Conservation (phyloP, 129 eudicot species). For the Escallonia herrerae region DNA sequence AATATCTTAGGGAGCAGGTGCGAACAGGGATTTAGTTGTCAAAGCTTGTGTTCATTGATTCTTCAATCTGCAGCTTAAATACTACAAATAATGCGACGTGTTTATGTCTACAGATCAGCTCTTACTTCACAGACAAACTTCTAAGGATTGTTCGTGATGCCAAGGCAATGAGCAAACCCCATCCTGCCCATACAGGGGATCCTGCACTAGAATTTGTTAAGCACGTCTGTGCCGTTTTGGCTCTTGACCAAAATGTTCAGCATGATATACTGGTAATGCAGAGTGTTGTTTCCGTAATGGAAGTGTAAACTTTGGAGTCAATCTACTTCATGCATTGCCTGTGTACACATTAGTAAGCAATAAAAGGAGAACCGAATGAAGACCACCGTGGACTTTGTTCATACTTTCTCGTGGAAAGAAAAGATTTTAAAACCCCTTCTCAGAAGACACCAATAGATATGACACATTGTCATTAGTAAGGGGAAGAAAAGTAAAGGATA, state of each 20-base stretch:
- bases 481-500: too few relatives aligned
- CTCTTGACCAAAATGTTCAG: slow-evolving; percentile 80
- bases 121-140: slow-evolving; percentile 68
- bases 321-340: too few relatives aligned
- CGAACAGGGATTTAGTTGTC: neutral
- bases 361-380: too few relatives aligned
- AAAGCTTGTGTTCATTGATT: neutral
- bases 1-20: slow-evolving; percentile 75
- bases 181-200: slow-evolving; percentile 43
- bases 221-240: slow-evolving; percentile 77
- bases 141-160: slow-evolving; percentile 63
- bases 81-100: neutral
- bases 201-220: slow-evolving; percentile 82
- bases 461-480: too few relatives aligned
- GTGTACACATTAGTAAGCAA: too few relatives aligned
- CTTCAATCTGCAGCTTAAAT: slow-evolving; percentile 5
- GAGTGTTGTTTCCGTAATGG: neutral
- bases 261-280: slow-evolving; percentile 78
- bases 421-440: too few relatives aligned
- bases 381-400: too few relatives aligned
- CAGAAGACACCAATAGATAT: too few relatives aligned
- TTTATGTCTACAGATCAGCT: slow-evolving; percentile 46
- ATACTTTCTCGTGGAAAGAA: too few relatives aligned
- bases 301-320: too few relatives aligned
- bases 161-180: slow-evolving; percentile 40